A percentile compares a stretch with the other conserved stretches of the same genome.
Evolutionary conservation across 139 green algal genomes (phyloP).

Genomic region (Pseudopediastrum boryanum): DNA sequence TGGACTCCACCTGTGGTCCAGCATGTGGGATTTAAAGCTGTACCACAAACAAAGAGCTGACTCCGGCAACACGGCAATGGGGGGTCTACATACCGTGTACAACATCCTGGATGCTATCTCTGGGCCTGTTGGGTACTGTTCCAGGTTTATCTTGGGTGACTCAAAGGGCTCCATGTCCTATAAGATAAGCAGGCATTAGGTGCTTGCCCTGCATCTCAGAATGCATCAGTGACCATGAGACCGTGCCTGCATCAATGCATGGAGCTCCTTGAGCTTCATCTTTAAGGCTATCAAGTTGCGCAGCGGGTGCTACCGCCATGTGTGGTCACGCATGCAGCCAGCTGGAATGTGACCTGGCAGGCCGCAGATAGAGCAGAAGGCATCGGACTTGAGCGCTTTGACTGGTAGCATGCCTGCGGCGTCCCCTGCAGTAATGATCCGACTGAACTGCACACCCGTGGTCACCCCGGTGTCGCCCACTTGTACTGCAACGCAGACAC

Average conservation of each 20-base stretch:
- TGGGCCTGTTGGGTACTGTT: slow-evolving; percentile 94
- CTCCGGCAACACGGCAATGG: too few relatives aligned
- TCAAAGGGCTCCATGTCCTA: slow-evolving; percentile 82
- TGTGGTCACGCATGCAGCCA: not conserved
- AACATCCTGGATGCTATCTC: slow-evolving; percentile 87
- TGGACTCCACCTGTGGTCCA: slow-evolving; percentile 66
- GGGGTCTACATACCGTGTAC: slow-evolving; percentile 77
- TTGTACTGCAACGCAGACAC: too few relatives aligned
- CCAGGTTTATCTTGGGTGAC: slow-evolving; percentile 82
- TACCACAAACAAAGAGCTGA: not conserved
- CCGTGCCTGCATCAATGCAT: slow-evolving; percentile 76
- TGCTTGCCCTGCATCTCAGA: not conserved
- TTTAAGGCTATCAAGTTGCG: not conserved
- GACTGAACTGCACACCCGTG: not conserved
- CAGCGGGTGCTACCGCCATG: not conserved
- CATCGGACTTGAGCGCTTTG: not conserved
- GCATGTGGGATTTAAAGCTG: not conserved
- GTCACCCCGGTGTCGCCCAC: too few relatives aligned
- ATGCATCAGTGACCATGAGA: not conserved
- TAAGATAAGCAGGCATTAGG: not conserved
- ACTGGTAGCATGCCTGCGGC: not conserved
- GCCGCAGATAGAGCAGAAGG: not conserved
- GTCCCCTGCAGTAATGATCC: not conserved
- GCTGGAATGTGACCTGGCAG: not conserved
- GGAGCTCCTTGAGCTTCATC: slow-evolving; percentile 89